Percentiles rank a stretch among this genome's conserved stretches.
Evolutionary conservation across 768 basidiomycete genomes (phyloP).

Genomic region (Mycena capillaripes): DNA sequence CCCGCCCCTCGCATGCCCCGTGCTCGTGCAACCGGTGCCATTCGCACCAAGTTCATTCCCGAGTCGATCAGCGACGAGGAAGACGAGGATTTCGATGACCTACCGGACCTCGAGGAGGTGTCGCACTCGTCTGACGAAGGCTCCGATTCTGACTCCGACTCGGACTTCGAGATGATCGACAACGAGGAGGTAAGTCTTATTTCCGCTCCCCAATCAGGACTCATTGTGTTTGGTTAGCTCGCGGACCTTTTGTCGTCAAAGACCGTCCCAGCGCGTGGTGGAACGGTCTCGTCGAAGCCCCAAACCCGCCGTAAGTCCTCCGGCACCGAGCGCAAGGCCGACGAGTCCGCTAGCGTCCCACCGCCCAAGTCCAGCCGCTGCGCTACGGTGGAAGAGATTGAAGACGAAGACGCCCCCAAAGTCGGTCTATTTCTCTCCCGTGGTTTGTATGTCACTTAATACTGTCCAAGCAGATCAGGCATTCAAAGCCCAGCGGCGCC

Average conservation of each 20-base stretch:
- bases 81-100: background rate
- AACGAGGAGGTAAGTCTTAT: background rate
- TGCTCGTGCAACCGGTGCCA: background rate
- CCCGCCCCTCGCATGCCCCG: too few relatives aligned
- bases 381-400: conserved; percentile 1
- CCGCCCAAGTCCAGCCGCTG: background rate
- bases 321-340: conserved; percentile 2
- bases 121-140: background rate
- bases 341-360: background rate
- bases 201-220: background rate
- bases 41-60: background rate
- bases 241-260: conserved; percentile 1
- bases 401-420: conserved; percentile 4
- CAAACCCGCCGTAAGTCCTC: conserved; percentile 3
- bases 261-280: background rate
- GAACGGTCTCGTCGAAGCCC: background rate
- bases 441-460: background rate
- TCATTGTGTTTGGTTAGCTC: background rate
- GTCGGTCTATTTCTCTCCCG: background rate
- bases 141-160: background rate
- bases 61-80: background rate
- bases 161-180: background rate
- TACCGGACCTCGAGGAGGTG: background rate
- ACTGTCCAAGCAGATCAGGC: background rate
- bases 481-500: background rate